A percentile compares a stretch with the other conserved stretches of the same genome.
Conservation (phyloP, 2,329 filamentous ascomycete species). For the Emydomyces testavorans region DNA sequence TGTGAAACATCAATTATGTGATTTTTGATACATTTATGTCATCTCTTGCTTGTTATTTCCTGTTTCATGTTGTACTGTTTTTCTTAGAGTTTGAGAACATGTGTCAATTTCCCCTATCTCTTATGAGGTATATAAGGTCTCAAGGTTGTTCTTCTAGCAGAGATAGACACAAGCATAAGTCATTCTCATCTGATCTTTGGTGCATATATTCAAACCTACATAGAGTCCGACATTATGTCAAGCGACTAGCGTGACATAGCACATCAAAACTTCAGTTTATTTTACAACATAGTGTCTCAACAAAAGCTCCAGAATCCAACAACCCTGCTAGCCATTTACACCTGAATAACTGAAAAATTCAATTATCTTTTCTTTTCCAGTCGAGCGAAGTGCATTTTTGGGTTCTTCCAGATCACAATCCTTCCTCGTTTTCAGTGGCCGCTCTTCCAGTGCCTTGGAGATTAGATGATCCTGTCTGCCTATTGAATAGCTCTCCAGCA, state of each 20-base stretch:
- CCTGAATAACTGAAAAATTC: neutral
- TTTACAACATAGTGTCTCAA: neutral
- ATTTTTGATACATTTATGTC: no score
- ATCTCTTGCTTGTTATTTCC: no score
- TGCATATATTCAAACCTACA: no score
- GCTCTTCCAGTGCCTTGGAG: neutral
- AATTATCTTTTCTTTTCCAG: neutral
- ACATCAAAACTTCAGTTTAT: neutral
- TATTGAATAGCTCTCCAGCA: conserved; percentile 12
- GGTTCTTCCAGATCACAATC: neutral
- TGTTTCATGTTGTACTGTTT: no score
- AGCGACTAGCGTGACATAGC: neutral
- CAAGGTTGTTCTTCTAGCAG: no score
- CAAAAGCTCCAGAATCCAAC: neutral
- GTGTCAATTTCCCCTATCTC: no score
- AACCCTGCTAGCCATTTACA: neutral
- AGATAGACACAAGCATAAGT: no score
- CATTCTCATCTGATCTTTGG: no score
- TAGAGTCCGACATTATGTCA: no score
- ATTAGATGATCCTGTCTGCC: conserved; percentile 13
- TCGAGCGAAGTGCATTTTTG: neutral
- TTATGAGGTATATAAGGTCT: no score
- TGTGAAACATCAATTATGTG: no score
- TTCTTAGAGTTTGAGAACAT: no score
- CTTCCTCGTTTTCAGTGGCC: neutral